Evolutionary conservation across 768 basidiomycete genomes (phyloP), one percentile per base, ranked within the genome.

Genomic region (Suillus brevipes): DNA sequence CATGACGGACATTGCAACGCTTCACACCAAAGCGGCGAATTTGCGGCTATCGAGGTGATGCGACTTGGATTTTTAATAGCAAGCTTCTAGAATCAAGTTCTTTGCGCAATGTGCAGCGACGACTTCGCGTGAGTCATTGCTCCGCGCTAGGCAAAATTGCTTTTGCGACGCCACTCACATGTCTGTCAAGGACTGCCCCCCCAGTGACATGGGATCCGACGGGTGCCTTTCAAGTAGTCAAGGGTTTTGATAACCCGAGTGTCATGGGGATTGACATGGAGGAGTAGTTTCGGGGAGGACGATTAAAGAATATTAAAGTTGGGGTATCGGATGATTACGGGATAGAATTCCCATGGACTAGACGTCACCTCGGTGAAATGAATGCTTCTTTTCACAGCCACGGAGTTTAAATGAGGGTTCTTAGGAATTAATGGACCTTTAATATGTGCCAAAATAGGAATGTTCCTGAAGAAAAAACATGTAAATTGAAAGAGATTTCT

Each of bases 311-410:
- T 31, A 31, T 31, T 50, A 50, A 50, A 50, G 49, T 50, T 50
- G 53, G 31, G 53, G 53, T 55, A 55, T 55, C 53, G 53, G 53
- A 36, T 1, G 34, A 55, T 55, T 55, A 55, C 53, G 53, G 53
- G 34, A 31, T 34, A 55, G 6, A 10, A 9, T 66, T 64, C 64
- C 66, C 66, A 65, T 55, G 66, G 31, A 31, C 28, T 31, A 38
- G 5, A 8, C 40, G 25, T 58, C 25, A 64, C 12, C 58, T 59
- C 28, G 23, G 8, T 34, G 57, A 63, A 66, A 64, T 43, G 62
- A 63, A 47, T 31, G 16, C 43, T 65, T 65, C 63, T 65, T 64
- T 66, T 66, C 43, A 63, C 56, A 57, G 65, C 55, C 65, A 64
- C 65, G 64, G 66, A 65, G 64, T 43, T 67, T 64, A 49, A 58